Evolutionary conservation across 305 asterid species (phyloP).

Genomic region (Rubia peregrina): DNA sequence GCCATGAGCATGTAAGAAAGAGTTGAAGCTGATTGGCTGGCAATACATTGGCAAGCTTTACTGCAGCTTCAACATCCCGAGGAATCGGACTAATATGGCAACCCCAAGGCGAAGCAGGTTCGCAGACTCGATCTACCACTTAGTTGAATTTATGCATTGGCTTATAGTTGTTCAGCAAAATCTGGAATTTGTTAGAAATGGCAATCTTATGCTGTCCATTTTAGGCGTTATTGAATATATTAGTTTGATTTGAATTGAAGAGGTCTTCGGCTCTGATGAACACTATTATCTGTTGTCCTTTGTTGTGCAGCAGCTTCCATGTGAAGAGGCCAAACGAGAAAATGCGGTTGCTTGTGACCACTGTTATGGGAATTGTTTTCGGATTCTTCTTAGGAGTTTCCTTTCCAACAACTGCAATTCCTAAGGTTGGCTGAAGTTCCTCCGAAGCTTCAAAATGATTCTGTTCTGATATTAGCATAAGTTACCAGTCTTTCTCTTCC

Average conservation of each 20-base stretch:
- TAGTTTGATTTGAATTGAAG: background rate
- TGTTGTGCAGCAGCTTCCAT: conserved; percentile 36
- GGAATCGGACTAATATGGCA: conserved; percentile 27
- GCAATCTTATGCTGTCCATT: background rate
- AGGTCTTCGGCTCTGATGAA: background rate
- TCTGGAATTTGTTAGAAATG: background rate
- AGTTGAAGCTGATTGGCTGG: conserved; percentile 22
- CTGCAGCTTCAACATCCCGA: conserved; percentile 13
- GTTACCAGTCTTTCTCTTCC: conserved; percentile 17
- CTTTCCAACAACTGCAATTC: conserved; percentile 51
- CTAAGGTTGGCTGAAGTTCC: conserved; percentile 50
- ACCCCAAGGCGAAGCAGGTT: conserved; percentile 43
- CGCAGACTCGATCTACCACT: background rate
- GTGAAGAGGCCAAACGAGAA: conserved; percentile 57
- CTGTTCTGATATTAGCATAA: background rate
- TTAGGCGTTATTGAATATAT: background rate
- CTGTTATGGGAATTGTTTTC: conserved; percentile 57
- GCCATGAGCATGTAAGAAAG: conserved; percentile 17
- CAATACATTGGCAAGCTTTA: conserved; percentile 21
- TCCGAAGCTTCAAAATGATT: background rate
- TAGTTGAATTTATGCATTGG: background rate
- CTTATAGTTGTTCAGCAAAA: background rate
- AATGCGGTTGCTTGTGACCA: conserved; percentile 64
- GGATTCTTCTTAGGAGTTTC: conserved; percentile 87
- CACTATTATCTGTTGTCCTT: background rate